A percentile compares a stretch with the other conserved stretches of the same genome.
Evolutionary conservation across 345 rosid genomes (phyloP).

Genomic region (Camelina laxa): DNA sequence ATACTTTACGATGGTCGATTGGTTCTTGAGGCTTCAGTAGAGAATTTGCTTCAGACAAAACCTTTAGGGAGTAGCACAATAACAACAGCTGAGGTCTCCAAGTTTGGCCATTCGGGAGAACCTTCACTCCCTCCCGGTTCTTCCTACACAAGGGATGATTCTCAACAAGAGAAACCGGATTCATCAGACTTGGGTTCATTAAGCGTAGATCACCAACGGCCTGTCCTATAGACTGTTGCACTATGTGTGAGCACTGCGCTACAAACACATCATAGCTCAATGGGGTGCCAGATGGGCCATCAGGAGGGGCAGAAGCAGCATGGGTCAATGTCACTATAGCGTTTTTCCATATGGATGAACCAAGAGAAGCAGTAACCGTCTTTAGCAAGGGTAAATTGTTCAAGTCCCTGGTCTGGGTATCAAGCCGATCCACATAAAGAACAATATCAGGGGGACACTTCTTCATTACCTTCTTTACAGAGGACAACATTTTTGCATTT

Average conservation of each 20-base stretch:
- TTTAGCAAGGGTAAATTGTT: conserved; percentile 81
- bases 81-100: conserved; percentile 88
- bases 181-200: conserved; percentile 90
- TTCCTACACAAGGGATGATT: conserved; percentile 85
- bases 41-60: conserved; percentile 79
- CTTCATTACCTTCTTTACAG: conserved; percentile 69
- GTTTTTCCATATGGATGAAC: conserved; percentile 85
- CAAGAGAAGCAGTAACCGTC: conserved; percentile 69
- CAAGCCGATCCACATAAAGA: conserved; percentile 86
- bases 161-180: conserved; percentile 91
- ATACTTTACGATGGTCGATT: conserved; percentile 76
- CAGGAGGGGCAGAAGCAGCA: conserved; percentile 97
- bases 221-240: conserved; percentile 92
- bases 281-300: conserved; percentile 89
- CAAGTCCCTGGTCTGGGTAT: conserved; percentile 80
- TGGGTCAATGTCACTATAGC: conserved; percentile 90
- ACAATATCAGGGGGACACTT: conserved; percentile 83
- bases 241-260: conserved; percentile 89
- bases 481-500: conserved; percentile 66
- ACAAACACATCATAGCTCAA: conserved; percentile 89
- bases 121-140: conserved; percentile 87
- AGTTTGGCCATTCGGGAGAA: conserved; percentile 88
- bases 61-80: conserved; percentile 81
- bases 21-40: conserved; percentile 82
- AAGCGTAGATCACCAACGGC: conserved; percentile 89